Evolutionary conservation across 805 yeast genomes (phyloP), one percentile per base, ranked within the genome.

Genomic region (Cephaloascus albidus): DNA sequence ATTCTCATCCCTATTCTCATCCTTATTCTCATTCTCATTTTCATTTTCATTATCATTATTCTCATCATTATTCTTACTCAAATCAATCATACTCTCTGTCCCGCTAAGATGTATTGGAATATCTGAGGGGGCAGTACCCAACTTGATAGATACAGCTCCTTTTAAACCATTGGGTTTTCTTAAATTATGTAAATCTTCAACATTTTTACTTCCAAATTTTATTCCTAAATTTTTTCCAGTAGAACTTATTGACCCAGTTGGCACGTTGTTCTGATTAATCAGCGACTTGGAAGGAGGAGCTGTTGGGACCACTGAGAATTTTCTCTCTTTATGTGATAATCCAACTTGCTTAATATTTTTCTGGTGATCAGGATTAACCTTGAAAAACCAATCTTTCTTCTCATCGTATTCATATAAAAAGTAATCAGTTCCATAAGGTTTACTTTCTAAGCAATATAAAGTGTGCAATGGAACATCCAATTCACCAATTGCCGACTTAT

Each of bases 341-440:
- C 84, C 86, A 32, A 81, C 79, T 53, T 82, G 85, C 49, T 74
- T 73, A 27, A 82, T 77, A 47, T 75, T 82, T 59, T 70, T 74
- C 45, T 65, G 65, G 47, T 74, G 78, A 33, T 71, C 76, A 37
- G 71, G 57, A 36, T 72, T 74, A 3, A 87, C 81, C 50, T 83
- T 76, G 40, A 65, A 72, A 61, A 90, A 90, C 81, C 86, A 78
- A 55, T 88, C 89, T 33, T 70, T 60, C 2, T 60, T 61, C 48
- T 89, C 96, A 50, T 85, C 83, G 61, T 81, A 90, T 56, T 88
- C 95, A 60, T 81, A 90, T 56, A 89, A 68, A 12, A 83, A 74
- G 87, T 95, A 90, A 44, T 87, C 94, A 2, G 94, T 95, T 2
- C 97, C 97, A 58, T 87, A 90, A 0, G 97, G 97, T 57, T 85